Conservation (phyloP, 2,329 filamentous ascomycete species). For the Mycogone perniciosa region DNA sequence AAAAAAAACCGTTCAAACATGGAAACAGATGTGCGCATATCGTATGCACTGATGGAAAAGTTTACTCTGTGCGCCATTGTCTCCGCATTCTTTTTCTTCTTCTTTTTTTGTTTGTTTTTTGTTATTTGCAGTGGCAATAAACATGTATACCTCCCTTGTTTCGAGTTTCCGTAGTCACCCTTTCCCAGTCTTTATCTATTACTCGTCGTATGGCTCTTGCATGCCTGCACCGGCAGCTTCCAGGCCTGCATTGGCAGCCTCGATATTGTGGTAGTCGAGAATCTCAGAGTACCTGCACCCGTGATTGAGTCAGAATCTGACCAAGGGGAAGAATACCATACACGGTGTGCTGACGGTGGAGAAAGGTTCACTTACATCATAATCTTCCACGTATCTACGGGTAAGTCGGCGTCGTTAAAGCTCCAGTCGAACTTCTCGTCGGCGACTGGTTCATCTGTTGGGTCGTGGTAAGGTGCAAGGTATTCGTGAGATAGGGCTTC, state of each 20-base stretch:
- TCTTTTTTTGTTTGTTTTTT: not conserved
- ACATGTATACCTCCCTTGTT: constrained; percentile 5
- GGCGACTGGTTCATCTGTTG: constrained; percentile 88
- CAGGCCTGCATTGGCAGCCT: constrained; percentile 40
- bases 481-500: constrained; percentile 88
- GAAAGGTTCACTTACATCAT: constrained; percentile 72
- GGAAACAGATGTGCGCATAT: not conserved
- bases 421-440: constrained; percentile 99
- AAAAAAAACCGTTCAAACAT: not conserved
- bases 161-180: not conserved
- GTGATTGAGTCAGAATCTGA: not conserved
- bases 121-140: constrained; percentile 6
- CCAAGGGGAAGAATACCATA: too few relatives aligned
- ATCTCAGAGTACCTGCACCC: constrained; percentile 88
- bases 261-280: constrained; percentile 95
- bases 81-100: not conserved
- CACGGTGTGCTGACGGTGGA: too few relatives aligned
- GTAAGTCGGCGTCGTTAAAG: constrained; percentile 95
- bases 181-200: constrained; percentile 21
- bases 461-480: constrained; percentile 93
- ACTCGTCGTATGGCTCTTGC: constrained; percentile 33
- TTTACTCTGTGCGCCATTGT: not conserved
- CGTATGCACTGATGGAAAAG: not conserved
- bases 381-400: constrained; percentile 99
- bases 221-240: constrained; percentile 34